Evolutionary conservation across 1,139 yeast genomes (phyloP), one percentile per base, ranked within the genome.

Genomic region (Tardiomyces blankii): DNA sequence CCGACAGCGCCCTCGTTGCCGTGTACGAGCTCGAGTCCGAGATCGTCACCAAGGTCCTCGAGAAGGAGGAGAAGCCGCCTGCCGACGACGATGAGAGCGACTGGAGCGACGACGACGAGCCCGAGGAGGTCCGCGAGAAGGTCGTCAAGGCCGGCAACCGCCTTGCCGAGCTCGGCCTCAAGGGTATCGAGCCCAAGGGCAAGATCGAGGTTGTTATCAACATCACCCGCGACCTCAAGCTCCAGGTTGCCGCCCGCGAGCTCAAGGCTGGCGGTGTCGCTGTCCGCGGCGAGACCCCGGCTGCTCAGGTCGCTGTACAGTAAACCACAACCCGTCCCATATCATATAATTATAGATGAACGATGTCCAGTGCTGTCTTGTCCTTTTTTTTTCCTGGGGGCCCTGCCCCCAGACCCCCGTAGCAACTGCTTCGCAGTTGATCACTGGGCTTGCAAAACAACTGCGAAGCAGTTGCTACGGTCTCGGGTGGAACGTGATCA

Each of bases 21-120:
- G 75, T 91, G 55, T 85, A 74, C 64, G 97, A 93, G 71, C 96
- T 95, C 63, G 80, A 80, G 60, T 75, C 83, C 61, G 77, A 82
- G 54, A 72, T 89, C 58, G 93, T 86, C 67, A 81, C 88, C 46
- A 78, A 78, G 48, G 61, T 83, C 42, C 63, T 83, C 46, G 93
- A 84, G 67, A 77, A 85, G 52, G 78, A 74, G 40, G 77, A 77
- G 51, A 75, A 70, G 53, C 71, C 68, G 44, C 71, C 65, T 46
- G 68, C 68, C 23, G 61, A 55, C 41, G 82, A 76, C 50, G 86
- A 79, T 46, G 78, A 74, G 59, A 73, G 74, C 46, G 80, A 76
- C 54, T 72, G 73, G 66, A 67, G 71, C 43, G 76, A 68, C 39
- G 68, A 63, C 48, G 86, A 80, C 54, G 88, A 85, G 68, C 94